Evolutionary conservation across 352 stramenopile genomes (phyloP), one percentile per base, ranked within the genome.

Genomic region (Pythium folliculosum): DNA sequence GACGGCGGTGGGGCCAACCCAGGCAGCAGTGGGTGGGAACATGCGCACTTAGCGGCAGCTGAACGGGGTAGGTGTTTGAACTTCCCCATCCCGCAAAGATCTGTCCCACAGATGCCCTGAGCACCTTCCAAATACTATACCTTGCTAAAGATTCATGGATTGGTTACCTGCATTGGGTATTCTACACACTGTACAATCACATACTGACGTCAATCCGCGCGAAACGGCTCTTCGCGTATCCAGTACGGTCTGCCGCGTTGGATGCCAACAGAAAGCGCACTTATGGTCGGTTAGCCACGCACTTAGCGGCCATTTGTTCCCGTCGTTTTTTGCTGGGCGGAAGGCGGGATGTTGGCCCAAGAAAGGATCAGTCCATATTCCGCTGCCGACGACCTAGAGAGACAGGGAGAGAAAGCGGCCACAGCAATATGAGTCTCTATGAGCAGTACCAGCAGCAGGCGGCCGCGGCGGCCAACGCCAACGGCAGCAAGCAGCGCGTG

Each of bases 401-500:
- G 52, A 59, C n/a, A n/a, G n/a, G n/a, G 30, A 23, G 19, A 13
- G 40, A 21, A 21, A 30, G 32, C 4, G 14, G 9, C 4, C 22
- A 32, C 21, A 17, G 16, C 47, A 48, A 65, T 65, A 67, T 67
- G 60, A 67, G 60, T 60, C 60, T 67, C 60, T 63, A 63, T 40
- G 3, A 43, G 12, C 43, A 53, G 44, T 63, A 63, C 43, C 40
- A 62, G 22, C 53, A 60, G 37, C 53, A 60, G 53, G 21, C 53
- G 8, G 35, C 35, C 19, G 51, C 50, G 17, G 13, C 14, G 7
- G 2, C 30, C 51, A 47, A 27, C 51, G 51, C 51, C 51, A 58
- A 30, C 22, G 16, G 7, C 30, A n/a, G 19, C 47, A 59, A 63
- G 35, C 77, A 84, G 71, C 80, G 83, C 47, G 81, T 92, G 2